Evolutionary conservation across 805 yeast genomes (phyloP).

Genomic region (Komagataella mondaviorum): DNA sequence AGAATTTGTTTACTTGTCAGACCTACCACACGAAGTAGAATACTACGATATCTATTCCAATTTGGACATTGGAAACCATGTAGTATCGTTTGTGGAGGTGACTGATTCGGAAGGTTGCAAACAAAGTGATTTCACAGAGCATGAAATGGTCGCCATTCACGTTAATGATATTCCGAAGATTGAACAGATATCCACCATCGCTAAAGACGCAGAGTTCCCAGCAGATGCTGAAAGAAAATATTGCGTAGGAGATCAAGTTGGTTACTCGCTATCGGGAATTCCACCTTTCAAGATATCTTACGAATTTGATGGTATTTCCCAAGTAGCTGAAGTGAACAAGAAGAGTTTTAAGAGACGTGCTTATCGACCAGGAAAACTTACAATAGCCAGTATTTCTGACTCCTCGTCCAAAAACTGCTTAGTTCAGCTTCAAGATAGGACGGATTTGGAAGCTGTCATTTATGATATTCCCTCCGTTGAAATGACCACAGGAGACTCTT

Average conservation of each 20-base stretch:
- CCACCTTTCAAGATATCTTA: constrained; percentile 73
- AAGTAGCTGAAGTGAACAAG: constrained; percentile 33
- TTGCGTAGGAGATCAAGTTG: constrained; percentile 88
- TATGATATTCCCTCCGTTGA: constrained; percentile 62
- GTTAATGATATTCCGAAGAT: constrained; percentile 74
- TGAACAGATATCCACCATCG: constrained; percentile 4
- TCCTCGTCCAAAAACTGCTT: constrained; percentile 59
- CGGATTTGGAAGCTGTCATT: constrained; percentile 19
- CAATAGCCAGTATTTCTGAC: constrained; percentile 59
- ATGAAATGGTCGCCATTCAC: constrained; percentile 36
- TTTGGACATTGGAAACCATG: constrained; percentile 58
- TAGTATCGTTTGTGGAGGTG: constrained; percentile 42
- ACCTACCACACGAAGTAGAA: constrained; percentile 25
- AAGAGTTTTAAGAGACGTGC: constrained; percentile 52
- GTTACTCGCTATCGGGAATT: constrained; percentile 61
- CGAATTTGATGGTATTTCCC: constrained; percentile 48
- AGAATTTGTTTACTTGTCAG: constrained; percentile 28
- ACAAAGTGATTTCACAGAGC: constrained; percentile 23
- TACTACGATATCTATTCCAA: constrained; percentile 32
- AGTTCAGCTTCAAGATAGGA: constrained; percentile 31
- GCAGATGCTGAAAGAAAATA: constrained; percentile 31
- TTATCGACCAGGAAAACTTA: constrained; percentile 65
- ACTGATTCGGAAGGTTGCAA: constrained; percentile 62
- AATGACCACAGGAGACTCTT: constrained; percentile 63
- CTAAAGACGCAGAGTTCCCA: constrained; percentile 4